Base-by-base conservation (phyloP, 768 basidiomycete species). In the Boletus rubropictus region DNA sequence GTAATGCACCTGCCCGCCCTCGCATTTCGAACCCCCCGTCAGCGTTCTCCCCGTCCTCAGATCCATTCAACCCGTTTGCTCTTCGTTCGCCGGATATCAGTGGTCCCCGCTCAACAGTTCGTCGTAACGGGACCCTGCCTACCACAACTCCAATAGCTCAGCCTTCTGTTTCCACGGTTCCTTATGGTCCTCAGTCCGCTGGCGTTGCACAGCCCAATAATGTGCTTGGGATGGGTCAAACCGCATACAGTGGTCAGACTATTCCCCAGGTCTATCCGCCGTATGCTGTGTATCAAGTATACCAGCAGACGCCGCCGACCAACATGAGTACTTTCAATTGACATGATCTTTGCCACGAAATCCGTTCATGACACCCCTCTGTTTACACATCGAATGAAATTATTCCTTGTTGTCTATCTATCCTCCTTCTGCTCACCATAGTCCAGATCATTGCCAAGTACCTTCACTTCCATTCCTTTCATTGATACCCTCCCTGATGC, bases 201-300 rank as follows among this genome's bases (percentile, higher is more conserved):
- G 75, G 69, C 54, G 65, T 88, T 34, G 62, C 72, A 7, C 85
- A 82, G 53, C 72, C 76, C 7, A 71, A 75, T 17, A 69, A 69
- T 52, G 72, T 83, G 54, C 71, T 86, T 48, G 77, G 78, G 48
- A 82, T 86, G 78, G 75, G 72, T 37, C 84, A 84, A 55, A 70
- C 77, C n/a, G 62, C 82, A 34, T 89, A 85, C 64, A 75, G 72
- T 51, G 76, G 71, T 29, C 76, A 81, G 52, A 76, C 80, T 49
- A 69, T 80, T 38, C 75, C 83, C 76, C 82, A 48, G 73, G 66
- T 84, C 52, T 89, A 89, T 63, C 81, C 86, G 67, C 76, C 81
- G 48, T 89, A 89, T 72, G 48, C 62, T 31, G 82, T 89, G 85
- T 88, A 88, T 62, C 83, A 84, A 68, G 73, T 85, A 63, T 89